A percentile compares a stretch with the other conserved stretches of the same genome.
These are phyloP conservation scores for Prunus padus DNA, from an alignment of 306 rosid genomes.

Conservation along the genomic window DNA sequence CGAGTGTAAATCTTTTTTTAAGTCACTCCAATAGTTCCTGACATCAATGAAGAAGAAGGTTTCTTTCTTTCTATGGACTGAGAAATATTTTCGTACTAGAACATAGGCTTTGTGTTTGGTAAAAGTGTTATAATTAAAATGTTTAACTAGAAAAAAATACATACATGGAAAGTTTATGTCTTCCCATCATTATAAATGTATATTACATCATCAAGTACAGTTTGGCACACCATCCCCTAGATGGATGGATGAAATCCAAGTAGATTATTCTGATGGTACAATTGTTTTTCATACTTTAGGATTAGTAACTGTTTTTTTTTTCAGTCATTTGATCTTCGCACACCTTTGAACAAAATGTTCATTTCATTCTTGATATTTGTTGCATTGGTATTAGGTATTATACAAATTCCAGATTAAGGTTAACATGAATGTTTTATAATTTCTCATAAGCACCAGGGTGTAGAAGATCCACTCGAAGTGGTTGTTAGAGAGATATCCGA, in stretches of 20 bases:
- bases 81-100: too few species aligned
- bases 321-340: not conserved
- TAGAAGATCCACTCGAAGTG: slow-evolving; percentile 90
- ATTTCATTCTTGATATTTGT: slow-evolving; percentile 6
- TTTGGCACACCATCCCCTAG: not conserved
- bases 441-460: slow-evolving; percentile 82
- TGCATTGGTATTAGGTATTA: not conserved
- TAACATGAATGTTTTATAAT: slow-evolving; percentile 24
- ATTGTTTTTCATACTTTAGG: not conserved
- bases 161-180: too few species aligned
- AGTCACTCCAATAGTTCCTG: too few species aligned
- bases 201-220: not conserved
- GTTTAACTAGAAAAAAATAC: too few species aligned
- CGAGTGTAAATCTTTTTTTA: too few species aligned
- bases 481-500: slow-evolving; percentile 90
- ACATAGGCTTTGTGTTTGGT: too few species aligned
- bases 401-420: not conserved
- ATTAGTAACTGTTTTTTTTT: not conserved
- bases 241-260: not conserved
- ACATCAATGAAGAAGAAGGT: too few species aligned
- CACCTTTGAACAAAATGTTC: slow-evolving; percentile 10
- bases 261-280: not conserved
- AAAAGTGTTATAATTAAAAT: too few species aligned
- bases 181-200: too few species aligned
- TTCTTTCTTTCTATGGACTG: too few species aligned